Percentiles rank a stretch among this genome's conserved stretches.
Conservation (phyloP, 352 stramenopile genomes). For the Plasmopara halstedii region DNA sequence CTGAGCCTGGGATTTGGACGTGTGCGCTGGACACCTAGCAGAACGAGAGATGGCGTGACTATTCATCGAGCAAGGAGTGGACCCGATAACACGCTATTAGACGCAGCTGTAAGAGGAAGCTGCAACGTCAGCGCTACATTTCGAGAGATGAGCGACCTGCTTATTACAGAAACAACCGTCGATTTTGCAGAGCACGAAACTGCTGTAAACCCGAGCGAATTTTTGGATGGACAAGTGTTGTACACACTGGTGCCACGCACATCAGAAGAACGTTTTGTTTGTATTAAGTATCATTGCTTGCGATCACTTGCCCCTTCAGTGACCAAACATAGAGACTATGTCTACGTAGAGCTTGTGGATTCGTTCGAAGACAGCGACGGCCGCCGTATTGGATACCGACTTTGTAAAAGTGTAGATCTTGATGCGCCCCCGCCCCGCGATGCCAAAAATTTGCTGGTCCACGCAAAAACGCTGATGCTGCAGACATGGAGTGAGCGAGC, state of each 20-base stretch:
- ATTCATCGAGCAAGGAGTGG: slow-evolving; percentile 53
- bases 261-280: slow-evolving; percentile 57
- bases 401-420: slow-evolving; percentile 70
- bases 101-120: slow-evolving; percentile 60
- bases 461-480: slow-evolving; percentile 65
- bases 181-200: slow-evolving; percentile 62
- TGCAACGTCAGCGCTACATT: slow-evolving; percentile 73
- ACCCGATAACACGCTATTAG: slow-evolving; percentile 51
- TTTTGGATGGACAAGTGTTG: slow-evolving; percentile 73
- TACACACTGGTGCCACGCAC: slow-evolving; percentile 62
- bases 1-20: slow-evolving; percentile 69
- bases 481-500: slow-evolving; percentile 61
- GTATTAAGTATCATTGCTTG: slow-evolving; percentile 77
- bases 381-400: slow-evolving; percentile 55
- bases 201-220: slow-evolving; percentile 60
- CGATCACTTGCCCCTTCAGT: slow-evolving; percentile 66
- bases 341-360: slow-evolving; percentile 80
- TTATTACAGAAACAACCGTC: slow-evolving; percentile 63
- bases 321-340: slow-evolving; percentile 70
- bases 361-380: slow-evolving; percentile 61
- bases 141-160: slow-evolving; percentile 65
- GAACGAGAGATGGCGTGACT: slow-evolving; percentile 55
- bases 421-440: slow-evolving; percentile 39
- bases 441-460: slow-evolving; percentile 50
- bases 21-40: slow-evolving; percentile 62